Evolutionary conservation across 345 rosid genomes (phyloP), one percentile per base, ranked within the genome.

Genomic region (Reutealis trisperma): DNA sequence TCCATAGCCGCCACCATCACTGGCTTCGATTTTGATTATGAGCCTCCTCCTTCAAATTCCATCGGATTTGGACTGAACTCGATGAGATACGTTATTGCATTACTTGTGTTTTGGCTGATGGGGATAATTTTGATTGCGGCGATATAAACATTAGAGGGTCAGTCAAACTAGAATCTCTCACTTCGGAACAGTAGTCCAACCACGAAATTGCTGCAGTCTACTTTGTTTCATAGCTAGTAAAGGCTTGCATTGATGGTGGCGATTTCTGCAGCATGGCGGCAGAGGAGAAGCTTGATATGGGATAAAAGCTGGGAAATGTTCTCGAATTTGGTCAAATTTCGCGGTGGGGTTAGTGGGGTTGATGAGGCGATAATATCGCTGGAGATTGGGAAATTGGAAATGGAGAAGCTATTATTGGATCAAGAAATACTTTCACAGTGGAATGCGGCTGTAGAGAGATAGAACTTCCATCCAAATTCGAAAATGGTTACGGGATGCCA

Each of bases 401-500:
- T 79, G 9, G 90, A 80, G 86, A 96, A 96, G 79, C 99, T 93
- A 77, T 96, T 97, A 6, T 96, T 98, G 0, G 99, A 89, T 88
- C 93, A 88, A 32, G 93, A 90, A 8, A 90, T 79, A 89, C 97
- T 92, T 77, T 89, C 86, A 2, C 93, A 96, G 75, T 98, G 99
- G 84, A 90, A 91, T 70, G 96, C 99, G 27, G 97, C 99, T 12
- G 91, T 85, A 67, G 98, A 91, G 27, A 96, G 89, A 75, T 98
- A 51, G 55, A 15, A 15, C 18, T 12, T 3, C 4, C 55, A 3
- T 51, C 6, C 69, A 58, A 67, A 68, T 13, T 42, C 80, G 72
- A 81, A 79, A 87, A 93, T 91, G 95, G 97, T 90, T 80, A 94
- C 90, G 91, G 97, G 94, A 30, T 94, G 98, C 67, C 95, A 93